Base-by-base conservation (phyloP, 306 rosid genomes). In the Hippophae gyantsensis region DNA sequence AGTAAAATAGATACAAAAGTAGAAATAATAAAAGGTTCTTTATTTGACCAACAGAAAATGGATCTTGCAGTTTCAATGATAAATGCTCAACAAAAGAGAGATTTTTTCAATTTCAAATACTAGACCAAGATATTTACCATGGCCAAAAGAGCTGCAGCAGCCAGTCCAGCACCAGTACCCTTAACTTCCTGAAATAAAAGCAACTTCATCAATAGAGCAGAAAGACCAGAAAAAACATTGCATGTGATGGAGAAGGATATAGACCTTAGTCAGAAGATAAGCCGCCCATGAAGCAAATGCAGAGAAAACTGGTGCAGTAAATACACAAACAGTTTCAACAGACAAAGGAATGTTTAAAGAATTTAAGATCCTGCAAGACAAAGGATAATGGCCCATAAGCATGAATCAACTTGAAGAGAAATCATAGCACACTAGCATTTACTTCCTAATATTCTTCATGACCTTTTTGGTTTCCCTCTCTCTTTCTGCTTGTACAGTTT, bases 241-340 rank as follows among this genome's bases (percentile, higher is more conserved):
- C 48, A 10, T 44, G 44, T 59, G 48, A 48, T n/a, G 65, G 66
- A 65, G 52, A 66, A 81, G 32, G 70, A 32, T 32, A 32, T 4
- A 32, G 38, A 87, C 98, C 96, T 84, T 84, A 9, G 98, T 83
- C 62, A 90, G 76, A 66, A 87, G 86, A 79, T 76, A 90, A 62
- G 98, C 73, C 54, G 98, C 89, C 98, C 98, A 90, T 13, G 98
- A 81, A 59, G 98, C 95, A 71, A 90, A 87, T 68, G 98, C 96
- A 54, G 98, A 92, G 78, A 92, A 92, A 79, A 92, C 70, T 57
- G 98, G 98, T 0, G 98, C 98, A 58, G 98, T 92, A 74, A 92
- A 92, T 50, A 92, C 98, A 75, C 98, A 92, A 10, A 92, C 95
- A 60, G 98, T 92, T 76, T 92, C 98, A 62, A 92, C 98, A 0